A percentile compares a stretch with the other conserved stretches of the same genome.
These are phyloP conservation scores for Chaetoscypha palmicola DNA, from an alignment of 2,329 filamentous ascomycete genomes.

Conservation along the genomic window DNA sequence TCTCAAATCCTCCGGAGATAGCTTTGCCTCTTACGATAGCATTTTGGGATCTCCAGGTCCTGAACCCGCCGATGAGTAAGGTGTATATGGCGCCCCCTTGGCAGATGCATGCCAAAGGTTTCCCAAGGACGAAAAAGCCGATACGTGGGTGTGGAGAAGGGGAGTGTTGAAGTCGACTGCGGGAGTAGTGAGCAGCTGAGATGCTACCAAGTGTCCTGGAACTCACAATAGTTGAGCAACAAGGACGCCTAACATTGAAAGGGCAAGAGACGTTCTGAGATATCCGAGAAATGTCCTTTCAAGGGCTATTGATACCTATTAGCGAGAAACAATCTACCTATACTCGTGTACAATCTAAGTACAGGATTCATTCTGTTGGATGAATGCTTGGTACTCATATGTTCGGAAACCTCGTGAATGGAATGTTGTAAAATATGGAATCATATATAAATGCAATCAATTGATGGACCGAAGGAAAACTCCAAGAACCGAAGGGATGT, in stretches of 20 bases:
- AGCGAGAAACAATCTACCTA: slow-evolving; percentile 1
- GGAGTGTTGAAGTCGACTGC: slow-evolving; percentile 39
- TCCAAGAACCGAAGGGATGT: too few relatives aligned
- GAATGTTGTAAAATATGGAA: neutral
- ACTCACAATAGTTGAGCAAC: slow-evolving; percentile 57
- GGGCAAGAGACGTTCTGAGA: slow-evolving; percentile 60
- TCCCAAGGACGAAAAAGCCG: slow-evolving; percentile 54
- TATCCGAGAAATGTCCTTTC: slow-evolving; percentile 71
- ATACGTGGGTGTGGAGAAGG: slow-evolving; percentile 35
- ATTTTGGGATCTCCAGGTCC: slow-evolving; percentile 55
- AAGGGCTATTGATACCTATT: slow-evolving; percentile 44
- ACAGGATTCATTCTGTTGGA: too few relatives aligned
- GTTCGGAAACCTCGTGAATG: neutral
- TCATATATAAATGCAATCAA: neutral
- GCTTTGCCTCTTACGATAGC: slow-evolving; percentile 51
- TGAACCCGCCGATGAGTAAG: slow-evolving; percentile 45
- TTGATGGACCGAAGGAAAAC: slow-evolving; percentile 2
- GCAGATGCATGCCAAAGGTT: slow-evolving; percentile 45
- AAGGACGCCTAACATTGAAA: slow-evolving; percentile 59
- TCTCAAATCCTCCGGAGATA: slow-evolving; percentile 51
- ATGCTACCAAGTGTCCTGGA: too few relatives aligned
- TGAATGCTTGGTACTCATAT: neutral
- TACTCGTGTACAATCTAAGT: slow-evolving; percentile 4
- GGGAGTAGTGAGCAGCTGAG: too few relatives aligned
- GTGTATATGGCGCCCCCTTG: slow-evolving; percentile 35